Percentiles rank a stretch among this genome's conserved stretches.
Conservation (phyloP, 73 alveolate species). For the Paramecium sonneborni region DNA sequence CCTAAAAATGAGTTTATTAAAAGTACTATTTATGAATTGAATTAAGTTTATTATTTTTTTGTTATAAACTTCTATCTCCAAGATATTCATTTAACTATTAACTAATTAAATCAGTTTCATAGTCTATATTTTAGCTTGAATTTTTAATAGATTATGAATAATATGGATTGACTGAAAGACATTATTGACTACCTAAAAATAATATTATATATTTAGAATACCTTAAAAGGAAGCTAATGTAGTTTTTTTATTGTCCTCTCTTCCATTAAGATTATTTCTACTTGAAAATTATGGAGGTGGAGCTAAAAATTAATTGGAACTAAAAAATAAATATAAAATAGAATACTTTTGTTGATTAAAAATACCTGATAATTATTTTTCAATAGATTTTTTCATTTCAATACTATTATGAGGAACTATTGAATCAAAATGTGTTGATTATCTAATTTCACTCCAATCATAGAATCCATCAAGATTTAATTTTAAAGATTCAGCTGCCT, state of each 20-base stretch:
- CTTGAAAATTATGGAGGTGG: not conserved
- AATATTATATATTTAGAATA: not conserved
- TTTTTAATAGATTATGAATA: not conserved
- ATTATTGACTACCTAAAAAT: not conserved
- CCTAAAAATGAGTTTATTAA: not conserved
- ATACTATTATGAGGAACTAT: not conserved
- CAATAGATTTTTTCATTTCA: constrained; percentile 6
- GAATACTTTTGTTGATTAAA: not conserved
- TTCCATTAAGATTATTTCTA: not conserved
- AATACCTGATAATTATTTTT: not conserved
- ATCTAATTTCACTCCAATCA: constrained; percentile 24
- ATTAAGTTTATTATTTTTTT: not conserved
- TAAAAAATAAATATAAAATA: not conserved
- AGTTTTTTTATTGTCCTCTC: not conserved
- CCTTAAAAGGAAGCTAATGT: constrained; percentile 6
- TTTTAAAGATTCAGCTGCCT: constrained; percentile 31
- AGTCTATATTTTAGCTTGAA: not conserved
- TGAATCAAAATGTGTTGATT: not conserved
- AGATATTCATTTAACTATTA: not conserved
- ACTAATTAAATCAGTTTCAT: not conserved
- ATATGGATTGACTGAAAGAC: not conserved
- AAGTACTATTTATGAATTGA: not conserved
- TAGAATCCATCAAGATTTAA: constrained; percentile 19
- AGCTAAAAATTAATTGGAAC: not conserved
- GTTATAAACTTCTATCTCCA: not conserved